Base-by-base conservation (phyloP, 2,329 filamentous ascomycete species). In the Lecanicillium sp. region DNA sequence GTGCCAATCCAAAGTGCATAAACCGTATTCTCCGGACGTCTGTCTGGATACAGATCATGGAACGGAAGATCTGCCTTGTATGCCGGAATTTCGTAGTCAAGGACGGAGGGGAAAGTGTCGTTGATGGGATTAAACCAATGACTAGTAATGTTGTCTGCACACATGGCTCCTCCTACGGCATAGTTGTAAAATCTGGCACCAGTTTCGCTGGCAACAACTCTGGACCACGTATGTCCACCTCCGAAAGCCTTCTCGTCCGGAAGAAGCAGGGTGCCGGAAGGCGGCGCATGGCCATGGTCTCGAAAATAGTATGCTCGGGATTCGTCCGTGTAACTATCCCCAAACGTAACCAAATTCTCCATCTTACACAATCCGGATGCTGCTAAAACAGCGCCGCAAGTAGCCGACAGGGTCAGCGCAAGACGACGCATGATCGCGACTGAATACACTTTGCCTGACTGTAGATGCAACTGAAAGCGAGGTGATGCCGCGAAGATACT, bases 1-100 rank as follows among this genome's bases (percentile, higher is more conserved):
- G 83, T 88, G 3, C 85, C 85, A 49, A 89, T 87, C 82, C 82
- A 89, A 36, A 89, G 71, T 1, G 77, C 70, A 51, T 87, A 89
- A 3, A 85, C 77, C 1, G 83, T 85, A 45, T 79, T 77, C 20
- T 73, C 59, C 2, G 69, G 49, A 3, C 64, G 67, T 33, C 68
- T 58, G 45, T 65, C 50, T 0, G 58, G 56, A 45, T 68, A 72
- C 4, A 73, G 54, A 2, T 60, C 54, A 41, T 59, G 54, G 37
- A 57, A 65, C 4, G 55, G 52, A 4, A 63, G 47, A 38, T 80
- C 75, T 15, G 67, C 67, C 43, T 67, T 50, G 53, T 75, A 80
- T 2, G 71, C 70, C 0, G 74, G 69, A 4, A 82, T 54, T 56
- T 81, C 69, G 48, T 82, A 80, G 29, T 76, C 74, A 1, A 73